A percentile compares a stretch with the other conserved stretches of the same genome.
Evolutionary conservation across 805 yeast genomes (phyloP).

Genomic region (Starmerella floris): DNA sequence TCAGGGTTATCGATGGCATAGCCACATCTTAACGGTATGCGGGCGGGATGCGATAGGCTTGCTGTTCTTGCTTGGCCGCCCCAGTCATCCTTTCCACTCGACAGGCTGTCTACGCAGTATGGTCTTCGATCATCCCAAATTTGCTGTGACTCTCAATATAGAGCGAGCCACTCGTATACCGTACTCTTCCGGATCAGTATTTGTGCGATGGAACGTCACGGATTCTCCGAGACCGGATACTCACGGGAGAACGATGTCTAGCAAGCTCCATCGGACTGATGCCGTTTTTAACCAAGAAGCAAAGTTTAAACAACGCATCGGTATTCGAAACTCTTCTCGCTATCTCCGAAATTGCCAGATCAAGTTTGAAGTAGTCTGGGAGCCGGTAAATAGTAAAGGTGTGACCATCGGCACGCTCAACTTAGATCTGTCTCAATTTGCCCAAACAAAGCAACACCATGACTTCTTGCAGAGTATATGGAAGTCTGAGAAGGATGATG

Average conservation of each 20-base stretch:
- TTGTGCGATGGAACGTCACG: constrained; percentile 47
- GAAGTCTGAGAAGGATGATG: not conserved
- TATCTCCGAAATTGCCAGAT: constrained; percentile 30
- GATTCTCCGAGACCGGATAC: constrained; percentile 38
- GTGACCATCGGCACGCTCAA: constrained; percentile 51
- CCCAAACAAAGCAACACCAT: constrained; percentile 19
- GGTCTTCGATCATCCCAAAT: constrained; percentile 38
- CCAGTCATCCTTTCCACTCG: too few relatives aligned
- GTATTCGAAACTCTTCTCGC: constrained; percentile 27
- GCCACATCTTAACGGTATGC: too few relatives aligned
- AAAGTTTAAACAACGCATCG: constrained; percentile 32
- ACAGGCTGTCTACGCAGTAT: not conserved
- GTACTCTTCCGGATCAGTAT: constrained; percentile 55
- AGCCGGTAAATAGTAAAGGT: constrained; percentile 29
- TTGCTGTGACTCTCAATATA: constrained; percentile 44
- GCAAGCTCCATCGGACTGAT: constrained; percentile 38
- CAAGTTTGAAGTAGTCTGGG: constrained; percentile 36
- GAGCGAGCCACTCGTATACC: constrained; percentile 76
- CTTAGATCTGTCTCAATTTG: constrained; percentile 61
- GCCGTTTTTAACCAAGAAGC: constrained; percentile 37
- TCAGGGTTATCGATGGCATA: too few relatives aligned
- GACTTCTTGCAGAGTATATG: too few relatives aligned
- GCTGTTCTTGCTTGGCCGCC: too few relatives aligned
- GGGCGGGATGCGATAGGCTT: too few relatives aligned
- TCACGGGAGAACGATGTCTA: constrained; percentile 35